Evolutionary conservation across 345 rosid species (phyloP), one percentile per base, ranked within the genome.

Genomic region (Salix dunnii): DNA sequence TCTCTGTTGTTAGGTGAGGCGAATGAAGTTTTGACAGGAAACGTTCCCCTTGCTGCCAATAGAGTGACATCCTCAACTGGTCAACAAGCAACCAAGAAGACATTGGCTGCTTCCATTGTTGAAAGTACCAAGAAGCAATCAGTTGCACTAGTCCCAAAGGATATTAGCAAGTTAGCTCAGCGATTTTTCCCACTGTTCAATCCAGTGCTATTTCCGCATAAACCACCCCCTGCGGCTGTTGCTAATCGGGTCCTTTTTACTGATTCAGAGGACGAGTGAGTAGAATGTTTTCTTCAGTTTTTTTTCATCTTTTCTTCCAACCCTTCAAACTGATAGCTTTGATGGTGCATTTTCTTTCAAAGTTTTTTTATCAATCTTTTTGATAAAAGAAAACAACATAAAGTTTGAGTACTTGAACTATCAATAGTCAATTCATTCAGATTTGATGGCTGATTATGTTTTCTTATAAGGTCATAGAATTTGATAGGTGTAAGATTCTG

Each of bases 201-300:
- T 83, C 86, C 78, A 69, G 86, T 91, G 35, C 77, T 96, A 10
- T 93, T 87, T 86, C 99, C 98, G 18, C 92, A 92, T 85, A 96
- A 92, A 84, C 95, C 98, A 73, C 98, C 99, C 42, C 86, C 87
- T 75, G 78, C 79, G 27, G 83, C 98, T 72, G 90, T 91, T 23
- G 89, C 89, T 68, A 91, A 87, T 85, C 85, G 98, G 79, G 85
- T 92, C 76, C 98, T 96, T 80, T 96, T 96, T 81, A 93, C 99
- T 73, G 97, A 91, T 62, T 74, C 94, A 81, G 98, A 95, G 89
- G 99, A 95, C 86, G 96, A 93, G 99, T 91, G 79, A 89, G 97
- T 89, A 77, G 20, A 68, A 7, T 48, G 36, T 46, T 51, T 30
- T 74, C 75, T 74, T 23, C 38, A 38, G 14, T 43, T 53, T 38